phyloP scores from a whole-genome alignment of 2,329 filamentous ascomycete species.

The Microsporum canis region DNA sequence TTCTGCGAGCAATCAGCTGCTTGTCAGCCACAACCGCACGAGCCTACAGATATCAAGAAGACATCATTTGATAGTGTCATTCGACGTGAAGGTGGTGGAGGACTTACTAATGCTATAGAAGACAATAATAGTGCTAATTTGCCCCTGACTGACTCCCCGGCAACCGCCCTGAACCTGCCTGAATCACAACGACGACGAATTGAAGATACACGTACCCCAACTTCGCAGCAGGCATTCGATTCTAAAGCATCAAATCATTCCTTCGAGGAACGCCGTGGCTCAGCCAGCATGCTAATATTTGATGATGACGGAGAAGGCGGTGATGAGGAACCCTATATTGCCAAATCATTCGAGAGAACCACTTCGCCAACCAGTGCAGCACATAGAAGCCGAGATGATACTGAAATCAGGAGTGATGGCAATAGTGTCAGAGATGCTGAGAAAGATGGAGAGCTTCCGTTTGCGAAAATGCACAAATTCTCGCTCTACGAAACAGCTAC shows the following conservation, averaged over 20 bases:
- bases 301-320: slow-evolving; percentile 29
- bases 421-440: slow-evolving; percentile 14
- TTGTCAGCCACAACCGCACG: slow-evolving; percentile 4
- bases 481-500: slow-evolving; percentile 93
- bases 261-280: slow-evolving; percentile 23
- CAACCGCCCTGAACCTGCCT: not conserved
- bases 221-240: not conserved
- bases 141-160: not conserved
- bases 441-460: slow-evolving; percentile 31
- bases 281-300: slow-evolving; percentile 22
- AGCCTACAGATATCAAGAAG: slow-evolving; percentile 4
- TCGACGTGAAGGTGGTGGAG: not conserved
- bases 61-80: slow-evolving; percentile 6
- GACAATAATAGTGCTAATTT: not conserved
- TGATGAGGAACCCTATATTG: slow-evolving; percentile 35
- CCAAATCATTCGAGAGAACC: slow-evolving; percentile 36
- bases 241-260: slow-evolving; percentile 11
- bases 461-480: slow-evolving; percentile 78
- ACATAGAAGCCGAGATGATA: slow-evolving; percentile 28
- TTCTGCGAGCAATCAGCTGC: slow-evolving; percentile 16
- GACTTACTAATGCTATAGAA: not conserved
- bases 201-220: not conserved
- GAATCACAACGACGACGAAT: not conserved
- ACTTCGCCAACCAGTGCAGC: slow-evolving; percentile 27
- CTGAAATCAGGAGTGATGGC: slow-evolving; percentile 14